Evolutionary conservation across 2,329 filamentous ascomycete species (phyloP).

Genomic region (Geoglossum cookeanum): DNA sequence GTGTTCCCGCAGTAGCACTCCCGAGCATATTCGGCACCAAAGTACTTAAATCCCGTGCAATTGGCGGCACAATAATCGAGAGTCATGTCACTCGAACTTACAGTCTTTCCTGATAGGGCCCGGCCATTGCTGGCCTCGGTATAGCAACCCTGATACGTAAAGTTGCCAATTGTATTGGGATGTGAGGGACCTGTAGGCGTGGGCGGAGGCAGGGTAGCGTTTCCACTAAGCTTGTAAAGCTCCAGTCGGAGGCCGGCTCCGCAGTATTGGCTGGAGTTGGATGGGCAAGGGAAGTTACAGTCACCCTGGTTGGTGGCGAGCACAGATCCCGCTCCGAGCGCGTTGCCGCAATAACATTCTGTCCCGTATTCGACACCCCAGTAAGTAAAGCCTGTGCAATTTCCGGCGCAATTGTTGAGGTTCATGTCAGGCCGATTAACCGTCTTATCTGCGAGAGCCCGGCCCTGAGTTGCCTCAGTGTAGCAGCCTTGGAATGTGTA

Average conservation of each 20-base stretch:
- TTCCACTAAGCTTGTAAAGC: neutral
- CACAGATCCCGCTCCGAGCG: slow-evolving; percentile 6
- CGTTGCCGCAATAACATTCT: slow-evolving; percentile 13
- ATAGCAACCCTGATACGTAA: slow-evolving; percentile 23
- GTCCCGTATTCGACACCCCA: slow-evolving; percentile 11
- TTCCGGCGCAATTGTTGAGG: slow-evolving; percentile 7
- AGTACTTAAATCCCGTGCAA: slow-evolving; percentile 15
- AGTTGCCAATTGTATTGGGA: slow-evolving; percentile 9
- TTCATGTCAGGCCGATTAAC: slow-evolving; percentile 8
- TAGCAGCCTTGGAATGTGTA: slow-evolving; percentile 7
- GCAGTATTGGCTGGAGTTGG: slow-evolving; percentile 13
- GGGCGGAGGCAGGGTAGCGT: neutral
- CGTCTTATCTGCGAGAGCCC: slow-evolving; percentile 4
- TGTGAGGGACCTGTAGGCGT: slow-evolving; percentile 4
- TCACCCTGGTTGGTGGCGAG: slow-evolving; percentile 9
- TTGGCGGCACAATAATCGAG: slow-evolving; percentile 11
- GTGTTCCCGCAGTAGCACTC: slow-evolving; percentile 13
- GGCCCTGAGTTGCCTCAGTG: neutral
- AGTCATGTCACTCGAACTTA: slow-evolving; percentile 4
- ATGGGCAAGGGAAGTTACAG: slow-evolving; percentile 14
- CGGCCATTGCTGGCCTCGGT: slow-evolving; percentile 19
- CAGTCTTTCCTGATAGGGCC: slow-evolving; percentile 16
- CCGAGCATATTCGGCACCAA: slow-evolving; percentile 17
- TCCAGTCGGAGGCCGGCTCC: slow-evolving; percentile 5
- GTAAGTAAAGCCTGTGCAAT: slow-evolving; percentile 9